A percentile compares a stretch with the other conserved stretches of the same genome.
phyloP scores from a whole-genome alignment of 2,329 filamentous ascomycete species.

The Graphilbum fragrans region DNA sequence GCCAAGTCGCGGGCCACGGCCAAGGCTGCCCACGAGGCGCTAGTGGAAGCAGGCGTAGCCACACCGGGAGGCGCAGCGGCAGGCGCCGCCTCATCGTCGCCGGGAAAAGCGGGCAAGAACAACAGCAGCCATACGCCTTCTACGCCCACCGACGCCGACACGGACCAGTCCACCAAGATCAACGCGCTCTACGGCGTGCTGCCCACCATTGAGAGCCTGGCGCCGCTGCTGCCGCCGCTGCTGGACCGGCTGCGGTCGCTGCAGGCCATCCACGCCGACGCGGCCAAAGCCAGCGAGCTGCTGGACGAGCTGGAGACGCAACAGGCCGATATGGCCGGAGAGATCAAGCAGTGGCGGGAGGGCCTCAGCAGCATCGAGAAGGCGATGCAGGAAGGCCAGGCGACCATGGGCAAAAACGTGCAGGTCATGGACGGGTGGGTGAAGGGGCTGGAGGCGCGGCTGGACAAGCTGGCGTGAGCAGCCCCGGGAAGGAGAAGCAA shows the following conservation, averaged over 20 bases:
- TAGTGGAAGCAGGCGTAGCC: conserved; percentile 30
- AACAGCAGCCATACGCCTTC: conserved; percentile 23
- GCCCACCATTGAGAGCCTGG: conserved; percentile 75
- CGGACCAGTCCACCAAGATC: conserved; percentile 73
- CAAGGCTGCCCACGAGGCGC: conserved; percentile 47
- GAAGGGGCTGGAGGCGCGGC: conserved; percentile 67
- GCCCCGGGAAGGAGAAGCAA: background rate
- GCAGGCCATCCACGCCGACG: conserved; percentile 73
- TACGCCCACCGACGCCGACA: conserved; percentile 28
- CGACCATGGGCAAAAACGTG: conserved; percentile 65
- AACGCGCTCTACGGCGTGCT: conserved; percentile 84
- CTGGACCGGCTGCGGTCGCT: conserved; percentile 78
- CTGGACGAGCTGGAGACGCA: conserved; percentile 65
- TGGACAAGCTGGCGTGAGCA: conserved; percentile 43
- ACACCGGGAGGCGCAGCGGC: too few species aligned
- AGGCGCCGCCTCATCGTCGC: background rate
- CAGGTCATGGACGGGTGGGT: conserved; percentile 83
- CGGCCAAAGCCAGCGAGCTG: conserved; percentile 67
- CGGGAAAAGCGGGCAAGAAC: conserved; percentile 14
- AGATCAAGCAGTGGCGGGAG: conserved; percentile 77
- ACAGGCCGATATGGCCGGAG: conserved; percentile 70
- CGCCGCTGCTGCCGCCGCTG: conserved; percentile 73
- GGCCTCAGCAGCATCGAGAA: conserved; percentile 69
- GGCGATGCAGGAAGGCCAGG: conserved; percentile 58
- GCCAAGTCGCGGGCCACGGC: conserved; percentile 53